phyloP scores from a whole-genome alignment of 805 yeast genomes.

The Saturnispora sekii region DNA sequence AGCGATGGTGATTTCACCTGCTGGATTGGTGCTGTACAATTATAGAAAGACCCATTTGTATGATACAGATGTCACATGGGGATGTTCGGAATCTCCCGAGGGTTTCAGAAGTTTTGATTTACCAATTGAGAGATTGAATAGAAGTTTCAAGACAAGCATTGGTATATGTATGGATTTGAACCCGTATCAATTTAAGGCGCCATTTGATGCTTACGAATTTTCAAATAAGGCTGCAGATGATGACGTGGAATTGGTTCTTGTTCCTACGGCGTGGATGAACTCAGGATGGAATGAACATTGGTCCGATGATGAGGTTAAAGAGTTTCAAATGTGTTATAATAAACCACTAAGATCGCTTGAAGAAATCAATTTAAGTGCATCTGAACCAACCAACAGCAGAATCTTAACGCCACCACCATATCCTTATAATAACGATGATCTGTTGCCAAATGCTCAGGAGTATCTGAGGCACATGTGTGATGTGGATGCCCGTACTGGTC shows the following conservation, averaged over 20 bases:
- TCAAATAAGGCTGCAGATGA: constrained; percentile 41
- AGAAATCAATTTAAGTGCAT: constrained; percentile 15
- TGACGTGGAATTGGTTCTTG: constrained; percentile 45
- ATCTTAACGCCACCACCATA: constrained; percentile 6
- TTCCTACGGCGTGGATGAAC: constrained; percentile 83
- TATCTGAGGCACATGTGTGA: constrained; percentile 9
- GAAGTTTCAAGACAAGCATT: constrained; percentile 37
- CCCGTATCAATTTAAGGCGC: constrained; percentile 76
- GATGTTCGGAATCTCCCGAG: constrained; percentile 56
- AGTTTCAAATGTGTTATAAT: constrained; percentile 15
- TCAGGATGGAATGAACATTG: constrained; percentile 32
- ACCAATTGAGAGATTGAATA: constrained; percentile 21
- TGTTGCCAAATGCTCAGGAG: background rate
- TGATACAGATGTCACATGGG: constrained; percentile 75
- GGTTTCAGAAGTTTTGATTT: constrained; percentile 48
- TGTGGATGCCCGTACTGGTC: constrained; percentile 22
- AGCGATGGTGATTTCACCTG: constrained; percentile 51
- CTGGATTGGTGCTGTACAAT: constrained; percentile 50
- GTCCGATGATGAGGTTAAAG: constrained; percentile 13
- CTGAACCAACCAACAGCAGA: constrained; percentile 1
- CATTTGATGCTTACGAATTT: constrained; percentile 68
- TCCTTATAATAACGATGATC: background rate
- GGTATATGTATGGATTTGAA: constrained; percentile 95
- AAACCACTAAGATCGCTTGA: constrained; percentile 6
- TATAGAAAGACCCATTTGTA: constrained; percentile 73